Percentiles rank a stretch among this genome's conserved stretches.
Evolutionary conservation across 2,329 filamentous ascomycete genomes (phyloP).

Genomic region (Aureobasidium melanogenum): DNA sequence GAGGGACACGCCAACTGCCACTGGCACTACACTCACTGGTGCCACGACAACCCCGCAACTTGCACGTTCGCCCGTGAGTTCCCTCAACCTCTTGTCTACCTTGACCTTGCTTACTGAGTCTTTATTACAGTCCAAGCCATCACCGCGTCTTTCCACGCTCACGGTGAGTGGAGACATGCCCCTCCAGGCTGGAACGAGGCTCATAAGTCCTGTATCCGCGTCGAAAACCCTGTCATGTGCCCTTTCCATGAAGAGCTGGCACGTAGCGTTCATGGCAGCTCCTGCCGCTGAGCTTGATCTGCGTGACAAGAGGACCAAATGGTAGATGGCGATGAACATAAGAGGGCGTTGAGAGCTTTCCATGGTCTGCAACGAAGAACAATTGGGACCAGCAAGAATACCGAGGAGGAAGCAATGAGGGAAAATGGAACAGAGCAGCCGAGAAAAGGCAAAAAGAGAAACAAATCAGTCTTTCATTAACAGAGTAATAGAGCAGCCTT

Average conservation of each 20-base stretch:
- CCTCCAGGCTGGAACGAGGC: not conserved
- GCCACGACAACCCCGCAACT: not conserved
- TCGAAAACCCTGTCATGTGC: not conserved
- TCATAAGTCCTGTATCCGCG: not conserved
- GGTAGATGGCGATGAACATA: too few relatives aligned
- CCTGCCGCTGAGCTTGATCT: not conserved
- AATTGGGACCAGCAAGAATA: too few relatives aligned
- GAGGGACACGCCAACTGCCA: not conserved
- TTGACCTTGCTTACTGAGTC: not conserved
- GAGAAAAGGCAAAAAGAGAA: too few relatives aligned
- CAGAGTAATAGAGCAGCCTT: too few relatives aligned
- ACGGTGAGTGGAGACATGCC: not conserved
- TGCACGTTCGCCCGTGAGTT: not conserved
- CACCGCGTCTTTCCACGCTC: not conserved
- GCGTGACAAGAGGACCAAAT: not conserved
- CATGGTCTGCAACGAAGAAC: too few relatives aligned
- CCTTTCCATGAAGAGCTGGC: not conserved
- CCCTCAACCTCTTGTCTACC: not conserved
- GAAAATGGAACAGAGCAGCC: too few relatives aligned
- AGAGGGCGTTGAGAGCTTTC: too few relatives aligned
- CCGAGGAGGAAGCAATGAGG: too few relatives aligned
- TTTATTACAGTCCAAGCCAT: not conserved
- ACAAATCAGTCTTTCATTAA: too few relatives aligned
- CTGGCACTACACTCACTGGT: not conserved
- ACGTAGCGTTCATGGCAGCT: not conserved